Conservation (phyloP, 768 basidiomycete genomes). For the Tulasnella sp. region DNA sequence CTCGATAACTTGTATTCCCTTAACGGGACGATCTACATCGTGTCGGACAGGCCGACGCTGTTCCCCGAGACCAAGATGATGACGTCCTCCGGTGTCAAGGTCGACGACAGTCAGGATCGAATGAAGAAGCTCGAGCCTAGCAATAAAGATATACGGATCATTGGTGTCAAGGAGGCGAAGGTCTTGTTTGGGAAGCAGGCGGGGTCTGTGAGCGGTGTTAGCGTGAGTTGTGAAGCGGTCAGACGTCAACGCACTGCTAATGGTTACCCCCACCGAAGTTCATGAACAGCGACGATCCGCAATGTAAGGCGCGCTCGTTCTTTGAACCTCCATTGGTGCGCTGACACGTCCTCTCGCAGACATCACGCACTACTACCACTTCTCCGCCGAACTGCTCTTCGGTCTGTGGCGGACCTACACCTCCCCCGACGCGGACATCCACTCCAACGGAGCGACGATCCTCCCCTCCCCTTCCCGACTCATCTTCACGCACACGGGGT, state of each 20-base stretch:
- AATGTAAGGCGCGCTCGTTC: slow-evolving; percentile 46
- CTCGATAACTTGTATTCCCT: slow-evolving; percentile 71
- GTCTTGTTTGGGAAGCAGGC: slow-evolving; percentile 62
- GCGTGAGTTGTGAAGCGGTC: slow-evolving; percentile 37
- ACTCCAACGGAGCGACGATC: slow-evolving; percentile 33
- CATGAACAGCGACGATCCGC: slow-evolving; percentile 60
- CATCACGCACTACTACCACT: slow-evolving; percentile 19
- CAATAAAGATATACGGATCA: slow-evolving; percentile 66
- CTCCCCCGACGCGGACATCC: slow-evolving; percentile 37
- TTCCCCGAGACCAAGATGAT: slow-evolving; percentile 58
- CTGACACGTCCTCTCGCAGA: slow-evolving; percentile 25
- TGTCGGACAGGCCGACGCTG: slow-evolving; percentile 50
- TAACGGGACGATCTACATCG: slow-evolving; percentile 61
- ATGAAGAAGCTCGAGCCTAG: slow-evolving; percentile 53
- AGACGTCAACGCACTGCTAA: background rate
- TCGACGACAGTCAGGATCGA: slow-evolving; percentile 46
- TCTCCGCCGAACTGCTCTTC: slow-evolving; percentile 47
- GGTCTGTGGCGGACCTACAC: slow-evolving; percentile 70
- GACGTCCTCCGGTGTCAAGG: slow-evolving; percentile 52
- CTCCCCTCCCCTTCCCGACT: slow-evolving; percentile 59
- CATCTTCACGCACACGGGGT: slow-evolving; percentile 57
- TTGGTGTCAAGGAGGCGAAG: slow-evolving; percentile 55
- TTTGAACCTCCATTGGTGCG: too few species aligned
- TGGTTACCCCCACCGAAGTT: slow-evolving; percentile 45
- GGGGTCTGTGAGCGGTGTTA: slow-evolving; percentile 51